These are phyloP conservation scores for Rhizopus microsporus DNA, from an alignment of 371 early-diverging fungal genomes.

Conservation along the genomic window DNA sequence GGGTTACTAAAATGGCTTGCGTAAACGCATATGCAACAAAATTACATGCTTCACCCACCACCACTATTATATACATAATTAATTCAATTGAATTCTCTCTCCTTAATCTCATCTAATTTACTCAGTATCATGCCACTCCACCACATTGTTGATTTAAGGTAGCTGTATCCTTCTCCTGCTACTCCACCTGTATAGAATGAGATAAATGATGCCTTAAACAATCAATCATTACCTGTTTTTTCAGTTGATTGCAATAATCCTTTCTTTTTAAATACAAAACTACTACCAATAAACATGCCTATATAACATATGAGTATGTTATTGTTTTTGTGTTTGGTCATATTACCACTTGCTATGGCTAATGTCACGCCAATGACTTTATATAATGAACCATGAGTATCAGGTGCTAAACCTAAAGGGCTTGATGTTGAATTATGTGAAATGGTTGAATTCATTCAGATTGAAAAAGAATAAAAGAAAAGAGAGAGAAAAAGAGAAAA, in stretches of 20 bases:
- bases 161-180: slow-evolving; percentile 83
- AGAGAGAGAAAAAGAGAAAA: neutral
- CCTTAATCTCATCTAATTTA: slow-evolving; percentile 28
- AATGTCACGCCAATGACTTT: slow-evolving; percentile 85
- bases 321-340: neutral
- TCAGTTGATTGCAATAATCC: slow-evolving; percentile 78
- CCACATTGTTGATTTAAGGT: slow-evolving; percentile 88
- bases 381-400: slow-evolving; percentile 43
- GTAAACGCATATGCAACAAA: slow-evolving; percentile 96
- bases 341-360: slow-evolving; percentile 72
- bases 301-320: slow-evolving; percentile 9
- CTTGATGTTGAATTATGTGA: slow-evolving; percentile 12
- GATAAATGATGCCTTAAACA: neutral
- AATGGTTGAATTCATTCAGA: slow-evolving; percentile 6
- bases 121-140: slow-evolving; percentile 90
- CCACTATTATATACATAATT: slow-evolving; percentile 43
- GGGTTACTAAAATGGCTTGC: slow-evolving; percentile 93
- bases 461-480: neutral
- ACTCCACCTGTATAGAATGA: slow-evolving; percentile 29
- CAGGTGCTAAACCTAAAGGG: slow-evolving; percentile 9
- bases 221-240: slow-evolving; percentile 44
- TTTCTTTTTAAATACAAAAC: slow-evolving; percentile 93
- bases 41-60: slow-evolving; percentile 88
- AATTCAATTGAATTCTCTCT: neutral
- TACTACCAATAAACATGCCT: slow-evolving; percentile 86